Conservation (phyloP, 1,284 basidiomycete genomes). For the Moniliella sp. region DNA sequence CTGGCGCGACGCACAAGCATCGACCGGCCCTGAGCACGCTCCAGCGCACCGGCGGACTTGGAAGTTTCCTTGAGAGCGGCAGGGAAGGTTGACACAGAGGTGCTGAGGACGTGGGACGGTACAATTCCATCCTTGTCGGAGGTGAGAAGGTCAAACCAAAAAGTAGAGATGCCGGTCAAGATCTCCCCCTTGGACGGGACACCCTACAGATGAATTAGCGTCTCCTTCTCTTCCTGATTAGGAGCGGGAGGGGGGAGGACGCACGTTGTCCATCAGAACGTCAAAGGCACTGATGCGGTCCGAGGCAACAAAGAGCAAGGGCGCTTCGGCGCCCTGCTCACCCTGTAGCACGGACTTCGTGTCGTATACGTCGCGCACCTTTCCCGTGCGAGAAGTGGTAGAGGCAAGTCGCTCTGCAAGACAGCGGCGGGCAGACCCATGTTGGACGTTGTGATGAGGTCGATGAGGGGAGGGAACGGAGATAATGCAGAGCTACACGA, state of each 20-base stretch:
- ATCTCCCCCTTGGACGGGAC: conserved; percentile 81
- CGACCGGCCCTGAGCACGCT: conserved; percentile 54
- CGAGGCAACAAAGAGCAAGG: conserved; percentile 64
- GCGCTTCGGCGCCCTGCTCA: conserved; percentile 5
- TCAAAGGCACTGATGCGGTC: conserved; percentile 94
- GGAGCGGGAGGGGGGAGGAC: no score
- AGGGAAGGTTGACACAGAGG: conserved; percentile 15
- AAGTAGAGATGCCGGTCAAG: conserved; percentile 67
- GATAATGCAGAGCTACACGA: no score
- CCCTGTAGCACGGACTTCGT: conserved; percentile 8
- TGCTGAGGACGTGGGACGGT: conserved; percentile 24
- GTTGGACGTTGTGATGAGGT: no score
- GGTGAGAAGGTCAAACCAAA: conserved; percentile 66
- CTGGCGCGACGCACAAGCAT: conserved; percentile 80
- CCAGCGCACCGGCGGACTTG: conserved; percentile 8
- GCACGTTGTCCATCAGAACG: conserved; percentile 42
- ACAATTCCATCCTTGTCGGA: conserved; percentile 12
- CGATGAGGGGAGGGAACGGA: no score
- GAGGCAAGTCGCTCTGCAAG: conserved; percentile 18
- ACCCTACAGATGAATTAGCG: no score
- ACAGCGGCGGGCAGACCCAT: no score
- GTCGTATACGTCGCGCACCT: conserved; percentile 32
- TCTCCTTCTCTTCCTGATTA: no score
- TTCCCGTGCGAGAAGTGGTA: conserved; percentile 28
- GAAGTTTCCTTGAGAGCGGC: conserved; percentile 5